Evolutionary conservation across 352 stramenopile genomes (phyloP).

Genomic region (Globisporangium radiosum): DNA sequence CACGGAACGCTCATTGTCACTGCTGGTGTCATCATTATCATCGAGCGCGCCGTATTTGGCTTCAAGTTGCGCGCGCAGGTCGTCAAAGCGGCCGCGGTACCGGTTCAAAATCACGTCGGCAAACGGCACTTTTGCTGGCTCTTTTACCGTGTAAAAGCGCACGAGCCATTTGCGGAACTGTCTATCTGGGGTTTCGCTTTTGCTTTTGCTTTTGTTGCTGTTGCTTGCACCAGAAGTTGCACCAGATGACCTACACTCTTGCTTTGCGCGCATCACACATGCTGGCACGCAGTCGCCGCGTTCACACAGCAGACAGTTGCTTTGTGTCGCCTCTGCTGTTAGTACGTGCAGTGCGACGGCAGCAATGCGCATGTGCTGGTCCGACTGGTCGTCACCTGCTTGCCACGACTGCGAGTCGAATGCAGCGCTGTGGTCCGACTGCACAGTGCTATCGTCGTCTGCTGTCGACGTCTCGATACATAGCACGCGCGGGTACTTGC

Average conservation of each 20-base stretch:
- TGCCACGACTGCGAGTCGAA: constrained; percentile 20
- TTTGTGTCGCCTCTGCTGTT: not conserved
- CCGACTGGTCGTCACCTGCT: constrained; percentile 12
- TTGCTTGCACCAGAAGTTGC: not conserved
- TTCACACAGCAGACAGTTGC: constrained; percentile 4
- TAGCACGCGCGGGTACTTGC: constrained; percentile 55
- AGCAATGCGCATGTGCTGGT: constrained; percentile 29
- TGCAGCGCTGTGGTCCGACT: not conserved
- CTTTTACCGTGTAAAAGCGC: constrained; percentile 42
- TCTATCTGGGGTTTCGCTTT: constrained; percentile 19
- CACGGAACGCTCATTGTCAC: no score
- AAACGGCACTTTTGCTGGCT: constrained; percentile 39
- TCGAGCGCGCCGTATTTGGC: constrained; percentile 35
- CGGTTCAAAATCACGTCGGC: constrained; percentile 50
- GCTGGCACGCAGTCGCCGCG: not conserved
- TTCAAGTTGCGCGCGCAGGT: constrained; percentile 43
- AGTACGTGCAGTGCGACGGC: constrained; percentile 13
- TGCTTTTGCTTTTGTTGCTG: not conserved
- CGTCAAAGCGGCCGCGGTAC: constrained; percentile 45
- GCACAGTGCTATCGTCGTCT: not conserved
- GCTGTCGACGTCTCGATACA: constrained; percentile 29
- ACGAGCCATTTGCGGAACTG: constrained; percentile 35
- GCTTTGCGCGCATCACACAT: no score
- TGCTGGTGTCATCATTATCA: not conserved
- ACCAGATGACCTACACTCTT: no score